Conservation (phyloP, 495 filamentous ascomycete species). For the Neurospora sp. region DNA sequence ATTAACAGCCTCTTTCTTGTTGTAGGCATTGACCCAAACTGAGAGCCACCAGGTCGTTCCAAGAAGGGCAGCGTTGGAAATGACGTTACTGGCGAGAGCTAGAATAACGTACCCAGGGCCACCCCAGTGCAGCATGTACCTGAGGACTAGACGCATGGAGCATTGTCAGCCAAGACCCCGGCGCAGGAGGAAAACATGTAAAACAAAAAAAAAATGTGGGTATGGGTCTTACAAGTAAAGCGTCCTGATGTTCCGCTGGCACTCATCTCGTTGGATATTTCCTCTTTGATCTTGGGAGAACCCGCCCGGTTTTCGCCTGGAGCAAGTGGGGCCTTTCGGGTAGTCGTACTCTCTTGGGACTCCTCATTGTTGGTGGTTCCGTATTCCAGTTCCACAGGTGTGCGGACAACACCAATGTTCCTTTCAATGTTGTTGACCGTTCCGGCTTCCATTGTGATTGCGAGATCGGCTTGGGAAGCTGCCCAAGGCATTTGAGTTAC, state of each 20-base stretch:
- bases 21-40: constrained; percentile 44
- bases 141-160: constrained; percentile 12
- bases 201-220: neutral
- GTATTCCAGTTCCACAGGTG: constrained; percentile 14
- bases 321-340: neutral
- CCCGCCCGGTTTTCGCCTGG: constrained; percentile 3
- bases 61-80: constrained; percentile 20
- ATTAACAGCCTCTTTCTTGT: constrained; percentile 20
- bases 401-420: constrained; percentile 26
- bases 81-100: constrained; percentile 18
- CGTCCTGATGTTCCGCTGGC: constrained; percentile 23
- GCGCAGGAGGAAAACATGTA: neutral
- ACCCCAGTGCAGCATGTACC: constrained; percentile 31
- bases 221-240: constrained; percentile 19
- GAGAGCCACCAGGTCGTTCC: constrained; percentile 31
- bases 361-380: neutral
- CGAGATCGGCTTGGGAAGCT: constrained; percentile 35
- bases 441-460: constrained; percentile 33
- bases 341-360: constrained; percentile 13
- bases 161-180: neutral
- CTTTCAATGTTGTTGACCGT: constrained; percentile 22
- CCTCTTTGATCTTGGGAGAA: neutral
- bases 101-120: constrained; percentile 21
- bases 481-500: constrained; percentile 36
- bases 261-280: constrained; percentile 12